Evolutionary conservation across 1,284 basidiomycete species (phyloP).

Genomic region (Neotropicomus parvogracilis): DNA sequence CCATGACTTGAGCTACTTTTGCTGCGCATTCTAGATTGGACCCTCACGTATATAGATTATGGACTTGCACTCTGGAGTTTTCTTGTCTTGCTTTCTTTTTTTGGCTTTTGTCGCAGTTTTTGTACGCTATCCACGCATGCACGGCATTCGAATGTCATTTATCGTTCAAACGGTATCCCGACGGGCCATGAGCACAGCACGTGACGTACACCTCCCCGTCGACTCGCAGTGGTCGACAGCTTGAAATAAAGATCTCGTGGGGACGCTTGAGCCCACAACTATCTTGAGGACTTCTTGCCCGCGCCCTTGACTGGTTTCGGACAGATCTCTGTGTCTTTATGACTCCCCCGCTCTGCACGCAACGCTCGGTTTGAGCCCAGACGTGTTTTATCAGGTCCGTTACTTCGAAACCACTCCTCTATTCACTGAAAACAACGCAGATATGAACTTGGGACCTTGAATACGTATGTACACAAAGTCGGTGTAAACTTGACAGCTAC

Average conservation of each 20-base stretch:
- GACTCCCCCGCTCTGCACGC: constrained; percentile 1
- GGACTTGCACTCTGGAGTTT: constrained; percentile 28
- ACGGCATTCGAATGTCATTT: constrained; percentile 18
- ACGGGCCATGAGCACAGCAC: not conserved
- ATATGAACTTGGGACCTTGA: not conserved
- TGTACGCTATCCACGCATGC: constrained; percentile 25
- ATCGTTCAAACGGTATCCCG: constrained; percentile 2
- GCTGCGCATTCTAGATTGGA: constrained; percentile 25
- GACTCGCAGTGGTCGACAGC: not conserved
- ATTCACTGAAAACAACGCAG: not conserved
- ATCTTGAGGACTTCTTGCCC: not conserved
- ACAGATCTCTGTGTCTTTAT: constrained; percentile 46
- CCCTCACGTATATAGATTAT: constrained; percentile 31
- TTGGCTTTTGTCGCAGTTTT: constrained; percentile 9
- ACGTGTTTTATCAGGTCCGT: constrained; percentile 12
- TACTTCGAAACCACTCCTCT: not conserved
- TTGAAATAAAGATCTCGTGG: not conserved
- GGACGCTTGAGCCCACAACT: not conserved
- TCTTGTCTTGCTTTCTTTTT: not conserved
- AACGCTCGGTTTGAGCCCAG: constrained; percentile 1
- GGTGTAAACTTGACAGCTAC: constrained; percentile 14
- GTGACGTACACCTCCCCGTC: constrained; percentile 5
- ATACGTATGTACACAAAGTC: constrained; percentile 2
- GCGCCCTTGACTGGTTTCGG: constrained; percentile 46
- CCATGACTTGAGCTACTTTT: constrained; percentile 9